phyloP scores from a whole-genome alignment of 2,329 filamentous ascomycete species.

The Colletotrichum sp. region DNA sequence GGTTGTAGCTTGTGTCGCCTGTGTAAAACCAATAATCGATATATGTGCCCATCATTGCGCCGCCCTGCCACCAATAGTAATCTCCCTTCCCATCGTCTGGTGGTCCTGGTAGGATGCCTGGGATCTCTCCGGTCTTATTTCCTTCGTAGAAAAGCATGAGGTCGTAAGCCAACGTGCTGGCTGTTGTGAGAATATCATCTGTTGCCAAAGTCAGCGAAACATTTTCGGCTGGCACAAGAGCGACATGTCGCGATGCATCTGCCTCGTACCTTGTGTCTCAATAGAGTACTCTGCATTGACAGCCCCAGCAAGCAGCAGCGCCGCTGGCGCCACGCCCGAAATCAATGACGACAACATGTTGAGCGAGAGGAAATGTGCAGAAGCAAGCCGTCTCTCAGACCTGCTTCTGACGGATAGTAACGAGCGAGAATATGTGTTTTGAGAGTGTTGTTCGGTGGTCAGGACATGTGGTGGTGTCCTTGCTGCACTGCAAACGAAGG shows the following conservation, averaged over 20 bases:
- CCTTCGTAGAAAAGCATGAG: conserved; percentile 52
- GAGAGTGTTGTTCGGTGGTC: background rate
- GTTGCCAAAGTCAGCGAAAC: background rate
- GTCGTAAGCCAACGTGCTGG: conserved; percentile 46
- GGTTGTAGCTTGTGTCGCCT: conserved; percentile 63
- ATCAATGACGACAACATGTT: background rate
- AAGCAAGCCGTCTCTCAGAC: background rate
- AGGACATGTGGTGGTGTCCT: background rate
- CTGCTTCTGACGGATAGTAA: background rate
- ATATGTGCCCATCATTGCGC: conserved; percentile 65
- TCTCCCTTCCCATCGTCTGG: conserved; percentile 37
- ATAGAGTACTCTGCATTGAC: conserved; percentile 10
- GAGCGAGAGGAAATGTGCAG: background rate
- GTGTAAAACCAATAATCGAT: conserved; percentile 71
- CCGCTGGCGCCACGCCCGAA: background rate
- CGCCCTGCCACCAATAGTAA: conserved; percentile 73
- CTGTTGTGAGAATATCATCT: conserved; percentile 44
- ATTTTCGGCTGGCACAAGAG: background rate
- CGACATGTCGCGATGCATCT: background rate
- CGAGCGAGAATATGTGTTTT: background rate
- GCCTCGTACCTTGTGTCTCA: conserved; percentile 3
- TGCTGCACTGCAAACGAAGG: background rate
- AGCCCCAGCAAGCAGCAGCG: background rate
- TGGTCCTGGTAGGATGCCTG: conserved; percentile 54
- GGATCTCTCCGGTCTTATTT: conserved; percentile 46